Evolutionary conservation across 2,329 filamentous ascomycete genomes (phyloP).

Genomic region (Talaromyces marneffei): DNA sequence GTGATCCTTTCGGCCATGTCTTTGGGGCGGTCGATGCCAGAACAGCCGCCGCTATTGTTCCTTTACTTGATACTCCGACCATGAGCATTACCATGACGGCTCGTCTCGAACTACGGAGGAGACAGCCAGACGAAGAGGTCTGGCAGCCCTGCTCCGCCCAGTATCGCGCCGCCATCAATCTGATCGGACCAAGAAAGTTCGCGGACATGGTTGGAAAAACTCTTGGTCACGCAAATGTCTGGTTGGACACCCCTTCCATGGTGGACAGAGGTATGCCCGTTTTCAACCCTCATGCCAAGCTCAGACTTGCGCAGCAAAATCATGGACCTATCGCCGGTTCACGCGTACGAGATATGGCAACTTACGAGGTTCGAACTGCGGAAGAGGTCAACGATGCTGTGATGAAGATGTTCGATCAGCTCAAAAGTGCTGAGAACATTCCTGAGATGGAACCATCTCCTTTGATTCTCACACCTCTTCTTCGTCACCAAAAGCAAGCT

Average conservation of each 20-base stretch:
- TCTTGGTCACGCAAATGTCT: constrained; percentile 61
- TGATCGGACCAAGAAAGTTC: constrained; percentile 70
- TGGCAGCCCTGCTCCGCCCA: constrained; percentile 57
- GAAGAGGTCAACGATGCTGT: constrained; percentile 86
- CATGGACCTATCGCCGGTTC: constrained; percentile 20
- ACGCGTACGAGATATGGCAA: constrained; percentile 23
- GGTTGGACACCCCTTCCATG: constrained; percentile 60
- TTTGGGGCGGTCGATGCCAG: constrained; percentile 71
- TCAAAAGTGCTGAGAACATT: constrained; percentile 69
- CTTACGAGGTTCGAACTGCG: constrained; percentile 56
- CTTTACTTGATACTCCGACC: constrained; percentile 63
- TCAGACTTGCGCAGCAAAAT: constrained; percentile 39
- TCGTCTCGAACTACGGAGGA: constrained; percentile 62
- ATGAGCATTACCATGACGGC: constrained; percentile 65
- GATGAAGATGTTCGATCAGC: constrained; percentile 78
- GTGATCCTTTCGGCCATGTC: constrained; percentile 63
- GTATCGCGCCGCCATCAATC: constrained; percentile 63
- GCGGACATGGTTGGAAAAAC: constrained; percentile 61
- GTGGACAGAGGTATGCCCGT: constrained; percentile 65
- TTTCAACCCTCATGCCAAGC: constrained; percentile 66
- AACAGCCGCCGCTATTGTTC: constrained; percentile 62
- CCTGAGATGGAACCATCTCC: constrained; percentile 63
- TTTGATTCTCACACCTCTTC: constrained; percentile 60
- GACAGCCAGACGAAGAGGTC: constrained; percentile 56
- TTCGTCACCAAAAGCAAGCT: constrained; percentile 85